These are phyloP conservation scores for Acer saccharum DNA, from an alignment of 345 rosid genomes.

Conservation along the genomic window DNA sequence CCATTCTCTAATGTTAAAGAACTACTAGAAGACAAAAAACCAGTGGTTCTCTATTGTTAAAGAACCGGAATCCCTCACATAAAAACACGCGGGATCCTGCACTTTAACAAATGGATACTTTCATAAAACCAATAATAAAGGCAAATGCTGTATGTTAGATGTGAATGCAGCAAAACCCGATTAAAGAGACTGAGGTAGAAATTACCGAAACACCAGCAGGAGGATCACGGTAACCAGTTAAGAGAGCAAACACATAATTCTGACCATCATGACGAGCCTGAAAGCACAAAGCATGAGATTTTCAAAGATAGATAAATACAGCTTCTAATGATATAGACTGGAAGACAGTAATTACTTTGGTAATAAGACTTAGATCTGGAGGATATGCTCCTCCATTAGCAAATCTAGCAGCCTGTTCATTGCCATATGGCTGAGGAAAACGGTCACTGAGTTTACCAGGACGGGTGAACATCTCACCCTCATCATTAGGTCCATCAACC, in stretches of 20 bases:
- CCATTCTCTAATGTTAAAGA: too few relatives aligned
- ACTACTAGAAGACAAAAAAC: too few relatives aligned
- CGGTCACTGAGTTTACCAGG: constrained; percentile 99
- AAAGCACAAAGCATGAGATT: constrained; percentile 22
- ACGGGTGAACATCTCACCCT: constrained; percentile 98
- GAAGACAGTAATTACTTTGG: constrained; percentile 64
- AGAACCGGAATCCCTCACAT: too few relatives aligned
- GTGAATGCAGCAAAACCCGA: background rate
- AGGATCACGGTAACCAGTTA: constrained; percentile 98
- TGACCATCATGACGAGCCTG: constrained; percentile 99
- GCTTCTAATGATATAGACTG: constrained; percentile 5
- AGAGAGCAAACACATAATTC: constrained; percentile 93
- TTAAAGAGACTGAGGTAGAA: constrained; percentile 17
- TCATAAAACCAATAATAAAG: background rate
- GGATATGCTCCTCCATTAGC: constrained; percentile 99
- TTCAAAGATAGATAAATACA: constrained; percentile 1
- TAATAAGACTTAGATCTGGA: constrained; percentile 97
- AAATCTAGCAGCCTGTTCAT: constrained; percentile 97
- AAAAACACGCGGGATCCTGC: too few relatives aligned
- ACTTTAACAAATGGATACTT: background rate
- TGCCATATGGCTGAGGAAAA: constrained; percentile 85
- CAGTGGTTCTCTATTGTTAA: too few relatives aligned
- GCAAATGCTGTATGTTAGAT: background rate
- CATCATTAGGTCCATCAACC: constrained; percentile 98
- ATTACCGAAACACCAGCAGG: constrained; percentile 93